Percentiles rank a stretch among this genome's conserved stretches.
Conservation (phyloP, 805 yeast species). For the Cyberlindnera xylosilytica region DNA sequence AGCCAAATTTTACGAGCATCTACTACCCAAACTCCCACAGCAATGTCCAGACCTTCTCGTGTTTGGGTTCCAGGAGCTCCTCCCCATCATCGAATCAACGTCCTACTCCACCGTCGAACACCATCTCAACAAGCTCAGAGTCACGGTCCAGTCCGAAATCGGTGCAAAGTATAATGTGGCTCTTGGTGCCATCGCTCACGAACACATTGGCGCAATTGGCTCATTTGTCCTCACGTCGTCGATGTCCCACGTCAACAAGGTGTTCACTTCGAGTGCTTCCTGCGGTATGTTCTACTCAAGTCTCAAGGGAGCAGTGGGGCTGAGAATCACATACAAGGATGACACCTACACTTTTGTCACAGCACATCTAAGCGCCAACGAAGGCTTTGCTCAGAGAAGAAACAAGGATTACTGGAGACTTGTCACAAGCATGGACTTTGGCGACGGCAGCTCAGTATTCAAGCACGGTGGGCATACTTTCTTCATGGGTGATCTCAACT, state of each 20-base stretch:
- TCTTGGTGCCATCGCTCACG: constrained; percentile 37
- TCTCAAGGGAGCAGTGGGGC: constrained; percentile 72
- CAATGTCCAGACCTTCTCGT: constrained; percentile 45
- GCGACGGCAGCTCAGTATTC: constrained; percentile 47
- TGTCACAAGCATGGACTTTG: constrained; percentile 53
- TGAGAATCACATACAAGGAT: constrained; percentile 40
- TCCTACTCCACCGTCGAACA: constrained; percentile 36
- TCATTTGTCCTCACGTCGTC: constrained; percentile 42
- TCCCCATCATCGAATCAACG: constrained; percentile 53
- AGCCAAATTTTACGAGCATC: constrained; percentile 28
- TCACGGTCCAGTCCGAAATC: constrained; percentile 35
- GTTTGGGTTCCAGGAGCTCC: constrained; percentile 67
- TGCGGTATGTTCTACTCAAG: constrained; percentile 43
- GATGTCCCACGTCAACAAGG: background rate
- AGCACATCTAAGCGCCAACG: constrained; percentile 77
- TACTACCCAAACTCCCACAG: constrained; percentile 30
- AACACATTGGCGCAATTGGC: constrained; percentile 57
- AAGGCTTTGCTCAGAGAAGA: constrained; percentile 56
- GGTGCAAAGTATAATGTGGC: constrained; percentile 37
- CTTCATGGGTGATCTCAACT: constrained; percentile 84
- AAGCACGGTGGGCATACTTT: constrained; percentile 59
- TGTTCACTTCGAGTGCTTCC: constrained; percentile 2
- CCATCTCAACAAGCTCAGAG: constrained; percentile 36
- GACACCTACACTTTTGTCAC: constrained; percentile 54
- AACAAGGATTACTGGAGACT: constrained; percentile 49